Evolutionary conservation across 331 rosid genomes (phyloP).

Genomic region (Quercus lobata): DNA sequence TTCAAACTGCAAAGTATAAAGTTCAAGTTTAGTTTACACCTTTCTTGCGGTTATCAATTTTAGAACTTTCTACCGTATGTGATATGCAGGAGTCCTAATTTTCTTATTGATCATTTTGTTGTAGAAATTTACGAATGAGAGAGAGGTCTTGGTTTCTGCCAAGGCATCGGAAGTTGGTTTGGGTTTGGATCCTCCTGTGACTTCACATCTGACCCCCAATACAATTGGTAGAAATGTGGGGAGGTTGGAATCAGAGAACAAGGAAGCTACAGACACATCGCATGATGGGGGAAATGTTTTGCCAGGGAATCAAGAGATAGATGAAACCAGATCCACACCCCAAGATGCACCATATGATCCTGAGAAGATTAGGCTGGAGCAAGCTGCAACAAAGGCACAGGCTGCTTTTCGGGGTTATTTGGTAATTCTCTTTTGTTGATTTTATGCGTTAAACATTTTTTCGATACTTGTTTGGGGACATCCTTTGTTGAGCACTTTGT

Average conservation of each 20-base stretch:
- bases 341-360: constrained; percentile 56
- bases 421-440: constrained; percentile 37
- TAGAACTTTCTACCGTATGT: constrained; percentile 8
- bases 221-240: constrained; percentile 36
- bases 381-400: constrained; percentile 78
- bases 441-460: not conserved
- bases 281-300: constrained; percentile 14
- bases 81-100: constrained; percentile 5
- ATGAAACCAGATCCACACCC: constrained; percentile 39
- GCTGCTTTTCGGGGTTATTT: constrained; percentile 95
- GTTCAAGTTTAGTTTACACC: not conserved
- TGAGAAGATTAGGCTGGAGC: constrained; percentile 61
- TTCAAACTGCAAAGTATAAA: constrained; percentile 2
- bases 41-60: not conserved
- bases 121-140: constrained; percentile 58
- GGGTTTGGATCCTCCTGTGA: constrained; percentile 46
- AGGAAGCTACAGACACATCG: constrained; percentile 37
- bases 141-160: constrained; percentile 51
- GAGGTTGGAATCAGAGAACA: constrained; percentile 41
- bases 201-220: constrained; percentile 26
- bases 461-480: not conserved
- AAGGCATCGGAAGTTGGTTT: constrained; percentile 51
- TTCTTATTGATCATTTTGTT: constrained; percentile 3
- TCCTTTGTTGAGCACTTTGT: constrained; percentile 3
- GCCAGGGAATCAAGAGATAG: constrained; percentile 47